Evolutionary conservation across 768 basidiomycete species (phyloP).

Genomic region (Cystobasidium tubakii): DNA sequence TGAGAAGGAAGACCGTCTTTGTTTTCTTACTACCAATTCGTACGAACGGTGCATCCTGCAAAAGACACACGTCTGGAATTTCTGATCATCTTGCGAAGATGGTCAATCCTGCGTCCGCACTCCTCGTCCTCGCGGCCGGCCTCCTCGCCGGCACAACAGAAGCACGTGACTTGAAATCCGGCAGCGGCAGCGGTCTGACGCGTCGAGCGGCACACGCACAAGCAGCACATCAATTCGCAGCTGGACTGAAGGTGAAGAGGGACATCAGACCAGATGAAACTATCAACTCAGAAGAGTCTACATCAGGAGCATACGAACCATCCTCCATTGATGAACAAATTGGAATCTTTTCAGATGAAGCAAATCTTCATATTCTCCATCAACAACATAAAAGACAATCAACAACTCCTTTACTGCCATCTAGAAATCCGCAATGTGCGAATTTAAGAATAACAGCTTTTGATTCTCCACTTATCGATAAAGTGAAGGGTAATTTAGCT

Average conservation of each 20-base stretch:
- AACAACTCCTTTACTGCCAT: not conserved
- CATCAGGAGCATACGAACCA: too few species aligned
- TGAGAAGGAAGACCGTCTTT: too few species aligned
- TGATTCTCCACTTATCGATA: not conserved
- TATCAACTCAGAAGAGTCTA: too few species aligned
- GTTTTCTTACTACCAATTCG: too few species aligned
- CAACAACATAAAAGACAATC: not conserved
- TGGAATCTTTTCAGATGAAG: too few species aligned
- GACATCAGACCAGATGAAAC: not conserved
- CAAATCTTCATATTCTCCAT: too few species aligned
- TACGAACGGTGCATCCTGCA: too few species aligned
- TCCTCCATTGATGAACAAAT: too few species aligned
- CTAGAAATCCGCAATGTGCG: not conserved
- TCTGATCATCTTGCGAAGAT: not conserved
- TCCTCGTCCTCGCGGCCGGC: not conserved
- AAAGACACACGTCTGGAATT: too few species aligned
- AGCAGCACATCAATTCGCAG: not conserved
- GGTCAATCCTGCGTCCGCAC: not conserved
- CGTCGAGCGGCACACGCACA: not conserved
- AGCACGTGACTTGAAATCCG: not conserved
- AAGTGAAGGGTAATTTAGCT: conserved; percentile 1
- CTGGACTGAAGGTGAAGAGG: not conserved
- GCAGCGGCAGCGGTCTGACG: not conserved
- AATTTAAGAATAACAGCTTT: not conserved
- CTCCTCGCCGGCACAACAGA: not conserved